Conservation (phyloP, 1,139 yeast species). For the Geotrichum siamense region DNA sequence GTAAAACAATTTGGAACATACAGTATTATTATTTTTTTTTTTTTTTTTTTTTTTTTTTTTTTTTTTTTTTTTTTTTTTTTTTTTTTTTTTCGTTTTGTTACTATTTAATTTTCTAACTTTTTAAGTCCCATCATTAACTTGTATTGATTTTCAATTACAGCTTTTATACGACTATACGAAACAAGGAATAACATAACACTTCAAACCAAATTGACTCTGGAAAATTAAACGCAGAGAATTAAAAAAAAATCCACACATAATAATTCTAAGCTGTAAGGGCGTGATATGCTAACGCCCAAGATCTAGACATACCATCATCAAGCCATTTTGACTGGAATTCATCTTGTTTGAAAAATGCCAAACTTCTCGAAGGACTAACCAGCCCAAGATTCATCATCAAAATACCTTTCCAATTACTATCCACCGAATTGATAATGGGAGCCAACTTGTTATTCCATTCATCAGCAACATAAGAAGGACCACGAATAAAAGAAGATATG, state of each 20-base stretch:
- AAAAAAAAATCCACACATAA: neutral
- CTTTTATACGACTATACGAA: neutral
- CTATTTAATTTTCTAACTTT: neutral
- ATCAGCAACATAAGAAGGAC: constrained; percentile 61
- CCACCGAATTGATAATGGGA: constrained; percentile 46
- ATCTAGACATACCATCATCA: constrained; percentile 81
- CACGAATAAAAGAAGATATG: constrained; percentile 67
- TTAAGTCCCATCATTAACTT: neutral
- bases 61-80: neutral
- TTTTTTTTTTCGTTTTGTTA: neutral
- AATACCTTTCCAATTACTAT: constrained; percentile 86
- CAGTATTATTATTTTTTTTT: constrained; percentile 20
- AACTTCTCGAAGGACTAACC: constrained; percentile 29
- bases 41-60: neutral
- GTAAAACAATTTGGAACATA: constrained; percentile 54
- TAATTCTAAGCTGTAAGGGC: constrained; percentile 33
- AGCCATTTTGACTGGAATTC: constrained; percentile 46
- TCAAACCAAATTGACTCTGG: neutral
- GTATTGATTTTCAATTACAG: neutral
- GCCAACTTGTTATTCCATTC: constrained; percentile 66
- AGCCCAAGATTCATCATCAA: constrained; percentile 67
- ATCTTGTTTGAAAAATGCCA: constrained; percentile 50
- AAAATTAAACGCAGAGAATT: neutral
- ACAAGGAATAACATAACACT: neutral
- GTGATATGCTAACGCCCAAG: constrained; percentile 79